Percentiles rank a stretch among this genome's conserved stretches.
Evolutionary conservation across 176 grass and related monocot species (phyloP).

Genomic region (Canna indica): DNA sequence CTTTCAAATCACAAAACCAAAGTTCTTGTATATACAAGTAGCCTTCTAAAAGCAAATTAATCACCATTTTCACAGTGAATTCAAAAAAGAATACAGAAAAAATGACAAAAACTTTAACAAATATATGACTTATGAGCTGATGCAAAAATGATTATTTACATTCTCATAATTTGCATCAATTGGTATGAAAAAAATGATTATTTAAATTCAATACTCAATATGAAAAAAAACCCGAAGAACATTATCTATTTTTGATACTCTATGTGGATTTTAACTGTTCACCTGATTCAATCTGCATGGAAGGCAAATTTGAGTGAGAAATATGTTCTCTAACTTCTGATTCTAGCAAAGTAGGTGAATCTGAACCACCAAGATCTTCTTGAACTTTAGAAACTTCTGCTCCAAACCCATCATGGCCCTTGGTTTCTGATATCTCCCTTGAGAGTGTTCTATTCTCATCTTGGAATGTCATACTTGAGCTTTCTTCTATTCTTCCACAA

Average conservation of each 20-base stretch:
- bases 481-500: neutral
- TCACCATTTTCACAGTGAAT: neutral
- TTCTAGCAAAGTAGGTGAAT: neutral
- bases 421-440: conserved; percentile 22
- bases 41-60: neutral
- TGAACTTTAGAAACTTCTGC: neutral
- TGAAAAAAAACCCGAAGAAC: neutral
- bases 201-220: neutral
- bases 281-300: conserved; percentile 4
- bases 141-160: neutral
- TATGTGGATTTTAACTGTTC: conserved; percentile 5
- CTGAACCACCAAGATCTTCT: neutral
- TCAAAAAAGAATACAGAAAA: too few species aligned
- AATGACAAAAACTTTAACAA: too few species aligned
- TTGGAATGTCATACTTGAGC: conserved; percentile 22
- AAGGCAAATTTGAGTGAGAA: neutral
- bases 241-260: neutral
- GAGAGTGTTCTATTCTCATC: conserved; percentile 21
- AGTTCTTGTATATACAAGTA: too few species aligned
- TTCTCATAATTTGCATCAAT: neutral
- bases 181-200: neutral
- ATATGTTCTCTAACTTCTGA: neutral
- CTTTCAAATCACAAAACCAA: too few species aligned
- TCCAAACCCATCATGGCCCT: conserved; percentile 10
- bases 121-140: neutral